Evolutionary conservation across 164 flowering plant genomes (phyloP), one percentile per base, ranked within the genome.

Genomic region (Sextonia rubra): DNA sequence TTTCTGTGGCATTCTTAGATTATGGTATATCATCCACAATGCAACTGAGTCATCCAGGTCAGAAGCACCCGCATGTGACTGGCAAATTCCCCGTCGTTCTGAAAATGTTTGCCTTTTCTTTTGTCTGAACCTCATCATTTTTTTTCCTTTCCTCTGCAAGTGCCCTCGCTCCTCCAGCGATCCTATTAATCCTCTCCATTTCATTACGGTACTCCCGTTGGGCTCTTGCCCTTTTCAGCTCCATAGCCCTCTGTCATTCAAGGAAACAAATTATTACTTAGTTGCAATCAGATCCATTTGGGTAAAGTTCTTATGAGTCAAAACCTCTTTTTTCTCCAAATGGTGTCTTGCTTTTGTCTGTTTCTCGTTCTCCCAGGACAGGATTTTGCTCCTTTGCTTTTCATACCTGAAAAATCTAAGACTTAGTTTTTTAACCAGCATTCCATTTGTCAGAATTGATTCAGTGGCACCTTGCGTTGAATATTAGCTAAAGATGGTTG

Each of bases 301-400:
- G n/a, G 15, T 4, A 27, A 20, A 17, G n/a, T 30, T 29, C 67
- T 14, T 15, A 64, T 12, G 27, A 55, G 48, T 32, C 6, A 29
- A 44, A 32, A 90, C 98, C 98, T 89, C 83, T 75, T 49, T 81
- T 78, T 63, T 83, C 23, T 91, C 89, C 84, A 84, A 60, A 52
- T 68, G 69, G 23, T 71, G 74, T 70, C 77, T 84, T 58, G 90
- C 91, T 69, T 72, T 83, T 77, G 60, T 58, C 79, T 84, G 90
- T 80, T 82, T 93, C 76, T 84, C 84, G 25, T 80, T 82, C 73
- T 93, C 94, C 98, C 97, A 93, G 24, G 82, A 76, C 44, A 73
- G 56, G 68, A 90, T 86, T 12, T 73, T 71, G 8, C 84, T 77
- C 23, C 75, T 84, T 72, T 78, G 78, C 80, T 82, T 85, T 60